Evolutionary conservation across 2,329 filamentous ascomycete species (phyloP).

Genomic region (Zarea fungicola): DNA sequence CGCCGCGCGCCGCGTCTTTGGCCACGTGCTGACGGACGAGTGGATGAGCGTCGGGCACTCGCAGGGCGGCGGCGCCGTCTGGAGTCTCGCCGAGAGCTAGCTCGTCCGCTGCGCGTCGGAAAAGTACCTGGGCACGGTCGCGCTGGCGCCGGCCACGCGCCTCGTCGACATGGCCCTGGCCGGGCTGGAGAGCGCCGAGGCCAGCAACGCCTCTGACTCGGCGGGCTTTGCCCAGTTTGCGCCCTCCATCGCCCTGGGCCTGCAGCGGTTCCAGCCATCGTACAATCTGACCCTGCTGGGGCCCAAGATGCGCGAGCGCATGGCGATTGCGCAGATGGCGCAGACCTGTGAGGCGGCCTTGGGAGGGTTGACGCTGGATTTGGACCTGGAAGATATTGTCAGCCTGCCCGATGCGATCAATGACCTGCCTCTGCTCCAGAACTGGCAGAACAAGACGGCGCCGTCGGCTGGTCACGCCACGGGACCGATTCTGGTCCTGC

Average conservation of each 20-base stretch:
- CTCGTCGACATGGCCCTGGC: neutral
- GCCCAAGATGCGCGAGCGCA: neutral
- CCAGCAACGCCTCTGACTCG: neutral
- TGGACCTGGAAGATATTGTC: neutral
- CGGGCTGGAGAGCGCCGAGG: neutral
- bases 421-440: neutral
- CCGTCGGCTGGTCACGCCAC: slow-evolving; percentile 10
- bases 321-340: neutral
- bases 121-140: slow-evolving; percentile 13
- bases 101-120: neutral
- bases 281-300: slow-evolving; percentile 10
- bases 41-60: slow-evolving; percentile 18
- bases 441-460: slow-evolving; percentile 12
- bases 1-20: slow-evolving; percentile 13
- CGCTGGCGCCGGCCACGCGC: slow-evolving; percentile 12
- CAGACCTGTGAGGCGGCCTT: neutral
- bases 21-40: slow-evolving; percentile 8
- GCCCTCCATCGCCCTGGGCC: slow-evolving; percentile 3
- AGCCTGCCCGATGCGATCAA: neutral
- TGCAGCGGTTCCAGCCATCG: slow-evolving; percentile 3
- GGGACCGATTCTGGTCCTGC: slow-evolving; percentile 14
- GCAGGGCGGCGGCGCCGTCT: slow-evolving; percentile 17
- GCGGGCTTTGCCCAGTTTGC: slow-evolving; percentile 2
- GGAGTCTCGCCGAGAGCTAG: slow-evolving; percentile 17
- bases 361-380: slow-evolving; percentile 4